Evolutionary conservation across 2,329 filamentous ascomycete genomes (phyloP).

Genomic region (Tolypocladium ophioglossoides): DNA sequence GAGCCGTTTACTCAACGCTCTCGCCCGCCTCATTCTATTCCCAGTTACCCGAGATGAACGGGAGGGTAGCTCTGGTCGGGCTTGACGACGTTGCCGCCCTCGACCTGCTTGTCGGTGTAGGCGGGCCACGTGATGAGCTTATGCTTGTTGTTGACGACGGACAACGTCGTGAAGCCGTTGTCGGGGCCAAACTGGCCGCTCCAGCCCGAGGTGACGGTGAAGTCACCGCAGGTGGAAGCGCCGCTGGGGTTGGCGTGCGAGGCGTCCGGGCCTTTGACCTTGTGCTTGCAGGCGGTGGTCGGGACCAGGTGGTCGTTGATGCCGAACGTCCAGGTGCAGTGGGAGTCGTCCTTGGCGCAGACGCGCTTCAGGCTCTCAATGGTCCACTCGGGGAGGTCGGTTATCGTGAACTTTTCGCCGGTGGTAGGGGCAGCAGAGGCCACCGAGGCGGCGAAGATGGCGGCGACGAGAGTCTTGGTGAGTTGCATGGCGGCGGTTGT

Average conservation of each 20-base stretch:
- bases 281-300: slow-evolving; percentile 11
- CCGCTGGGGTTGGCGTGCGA: slow-evolving; percentile 25
- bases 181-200: slow-evolving; percentile 41
- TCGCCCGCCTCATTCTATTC: not conserved
- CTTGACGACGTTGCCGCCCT: slow-evolving; percentile 30
- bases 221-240: slow-evolving; percentile 34
- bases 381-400: slow-evolving; percentile 27
- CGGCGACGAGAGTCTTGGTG: slow-evolving; percentile 25
- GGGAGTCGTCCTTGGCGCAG: slow-evolving; percentile 26
- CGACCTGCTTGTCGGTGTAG: slow-evolving; percentile 42
- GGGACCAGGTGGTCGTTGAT: slow-evolving; percentile 26
- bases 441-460: slow-evolving; percentile 23
- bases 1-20: not conserved
- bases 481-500: slow-evolving; percentile 29
- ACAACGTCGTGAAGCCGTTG: slow-evolving; percentile 43
- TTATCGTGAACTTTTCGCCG: slow-evolving; percentile 27
- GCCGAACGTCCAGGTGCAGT: slow-evolving; percentile 33
- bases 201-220: slow-evolving; percentile 43
- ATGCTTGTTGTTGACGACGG: slow-evolving; percentile 32
- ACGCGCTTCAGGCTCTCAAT: slow-evolving; percentile 27
- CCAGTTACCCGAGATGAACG: not conserved
- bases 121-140: slow-evolving; percentile 39
- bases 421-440: slow-evolving; percentile 24
- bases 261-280: slow-evolving; percentile 18
- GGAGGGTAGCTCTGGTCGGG: slow-evolving; percentile 38